A percentile compares a stretch with the other conserved stretches of the same genome.
Evolutionary conservation across 1,139 yeast species (phyloP).

Genomic region (Fermentozyma sake): DNA sequence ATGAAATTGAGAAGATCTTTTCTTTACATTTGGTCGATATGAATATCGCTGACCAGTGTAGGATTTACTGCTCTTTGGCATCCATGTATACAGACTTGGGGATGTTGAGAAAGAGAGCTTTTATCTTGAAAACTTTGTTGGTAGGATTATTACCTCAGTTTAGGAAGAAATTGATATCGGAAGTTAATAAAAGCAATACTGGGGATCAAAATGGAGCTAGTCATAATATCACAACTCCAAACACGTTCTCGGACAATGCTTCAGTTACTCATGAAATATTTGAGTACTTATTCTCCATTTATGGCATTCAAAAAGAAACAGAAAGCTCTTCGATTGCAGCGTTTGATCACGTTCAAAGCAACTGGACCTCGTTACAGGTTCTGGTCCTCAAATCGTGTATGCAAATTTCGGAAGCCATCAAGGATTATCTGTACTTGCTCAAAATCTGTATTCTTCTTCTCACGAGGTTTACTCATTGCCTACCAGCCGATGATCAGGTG

Average conservation of each 20-base stretch:
- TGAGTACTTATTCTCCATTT: constrained; percentile 35
- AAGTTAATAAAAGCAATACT: constrained; percentile 6
- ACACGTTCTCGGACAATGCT: constrained; percentile 6
- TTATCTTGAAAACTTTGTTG: constrained; percentile 60
- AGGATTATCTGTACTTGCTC: constrained; percentile 45
- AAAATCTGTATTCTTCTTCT: constrained; percentile 49
- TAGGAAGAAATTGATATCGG: too few relatives aligned
- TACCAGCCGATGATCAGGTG: constrained; percentile 35
- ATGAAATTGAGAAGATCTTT: constrained; percentile 44
- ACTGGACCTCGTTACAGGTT: constrained; percentile 58
- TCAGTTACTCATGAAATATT: constrained; percentile 26
- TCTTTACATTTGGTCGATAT: constrained; percentile 39
- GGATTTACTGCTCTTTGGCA: constrained; percentile 65
- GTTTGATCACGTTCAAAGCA: constrained; percentile 16
- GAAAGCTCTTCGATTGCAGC: constrained; percentile 24
- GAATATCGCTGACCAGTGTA: constrained; percentile 49
- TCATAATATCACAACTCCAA: constrained; percentile 2
- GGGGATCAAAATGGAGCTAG: constrained; percentile 5
- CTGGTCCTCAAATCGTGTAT: constrained; percentile 55
- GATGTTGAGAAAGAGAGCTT: constrained; percentile 62
- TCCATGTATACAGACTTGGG: constrained; percentile 60
- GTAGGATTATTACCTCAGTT: constrained; percentile 47
- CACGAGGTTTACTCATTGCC: constrained; percentile 50
- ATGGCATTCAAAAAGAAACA: constrained; percentile 34
- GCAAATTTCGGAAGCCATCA: constrained; percentile 45